These are phyloP conservation scores for Phlegmacium glaucopus DNA, from an alignment of 768 basidiomycete genomes.

Conservation along the genomic window DNA sequence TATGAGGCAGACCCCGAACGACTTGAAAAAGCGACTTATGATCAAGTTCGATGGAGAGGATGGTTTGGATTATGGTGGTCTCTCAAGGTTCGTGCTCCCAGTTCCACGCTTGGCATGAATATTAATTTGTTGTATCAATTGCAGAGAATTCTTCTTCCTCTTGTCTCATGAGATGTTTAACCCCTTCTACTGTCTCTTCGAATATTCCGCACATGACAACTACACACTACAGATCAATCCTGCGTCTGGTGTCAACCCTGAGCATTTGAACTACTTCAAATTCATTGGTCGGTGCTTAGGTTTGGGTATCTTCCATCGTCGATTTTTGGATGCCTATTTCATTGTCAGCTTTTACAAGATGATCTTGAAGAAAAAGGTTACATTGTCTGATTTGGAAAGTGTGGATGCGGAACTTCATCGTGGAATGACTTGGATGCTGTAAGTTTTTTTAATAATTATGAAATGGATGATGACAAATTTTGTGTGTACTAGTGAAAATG, in stretches of 20 bases:
- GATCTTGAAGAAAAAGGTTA: slow-evolving; percentile 98
- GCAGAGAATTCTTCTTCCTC: slow-evolving; percentile 99
- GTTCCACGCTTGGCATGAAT: background rate
- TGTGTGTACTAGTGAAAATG: slow-evolving; percentile 70
- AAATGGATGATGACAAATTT: slow-evolving; percentile 1
- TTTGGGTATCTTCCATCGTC: slow-evolving; percentile 97
- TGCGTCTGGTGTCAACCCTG: slow-evolving; percentile 96
- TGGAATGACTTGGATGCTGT: slow-evolving; percentile 99
- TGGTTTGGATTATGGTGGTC: slow-evolving; percentile 96
- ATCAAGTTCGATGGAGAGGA: slow-evolving; percentile 99
- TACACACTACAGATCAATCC: slow-evolving; percentile 99
- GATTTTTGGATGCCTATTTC: slow-evolving; percentile 99
- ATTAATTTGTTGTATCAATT: background rate
- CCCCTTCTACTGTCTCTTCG: slow-evolving; percentile 99
- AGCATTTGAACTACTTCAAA: slow-evolving; percentile 99
- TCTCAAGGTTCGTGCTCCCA: slow-evolving; percentile 69
- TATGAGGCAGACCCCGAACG: slow-evolving; percentile 98
- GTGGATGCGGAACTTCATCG: slow-evolving; percentile 95
- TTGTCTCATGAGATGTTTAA: slow-evolving; percentile 99
- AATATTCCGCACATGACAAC: slow-evolving; percentile 99
- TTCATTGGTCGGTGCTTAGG: slow-evolving; percentile 97
- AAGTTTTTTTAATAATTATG: slow-evolving; percentile 29
- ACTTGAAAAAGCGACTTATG: slow-evolving; percentile 98
- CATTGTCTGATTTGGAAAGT: slow-evolving; percentile 88
- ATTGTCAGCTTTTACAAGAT: slow-evolving; percentile 99